phyloP scores from a whole-genome alignment of 1,284 basidiomycete species.

The Amylostereum chailletii region DNA sequence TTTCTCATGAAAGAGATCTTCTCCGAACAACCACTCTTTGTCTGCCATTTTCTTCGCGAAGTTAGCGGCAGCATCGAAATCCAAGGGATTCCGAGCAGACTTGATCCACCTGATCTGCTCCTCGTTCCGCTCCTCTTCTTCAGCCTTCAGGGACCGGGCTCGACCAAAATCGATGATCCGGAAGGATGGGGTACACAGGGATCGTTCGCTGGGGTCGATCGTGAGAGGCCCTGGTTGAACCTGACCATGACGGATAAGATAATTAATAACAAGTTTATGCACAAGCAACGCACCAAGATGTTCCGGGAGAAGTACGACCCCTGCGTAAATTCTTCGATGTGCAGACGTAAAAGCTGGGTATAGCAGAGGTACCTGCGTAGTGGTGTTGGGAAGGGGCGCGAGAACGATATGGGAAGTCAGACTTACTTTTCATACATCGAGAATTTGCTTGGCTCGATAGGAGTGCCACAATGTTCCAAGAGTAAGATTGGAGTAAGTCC shows the following conservation, averaged over 20 bases:
- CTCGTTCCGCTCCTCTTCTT: not conserved
- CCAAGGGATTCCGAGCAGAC: not conserved
- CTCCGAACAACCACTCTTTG: too few relatives aligned
- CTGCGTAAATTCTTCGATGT: constrained; percentile 30
- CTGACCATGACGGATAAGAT: too few relatives aligned
- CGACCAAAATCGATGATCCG: constrained; percentile 47
- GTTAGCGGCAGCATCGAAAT: not conserved
- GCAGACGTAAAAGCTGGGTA: constrained; percentile 34
- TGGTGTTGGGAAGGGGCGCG: not conserved
- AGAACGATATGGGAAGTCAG: not conserved
- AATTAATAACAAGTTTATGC: too few relatives aligned
- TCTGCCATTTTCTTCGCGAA: constrained; percentile 3
- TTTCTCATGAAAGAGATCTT: too few relatives aligned
- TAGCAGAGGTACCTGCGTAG: constrained; percentile 29
- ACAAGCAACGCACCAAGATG: constrained; percentile 22
- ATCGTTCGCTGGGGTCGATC: constrained; percentile 18
- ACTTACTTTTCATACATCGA: constrained; percentile 26
- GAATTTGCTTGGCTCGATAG: constrained; percentile 22
- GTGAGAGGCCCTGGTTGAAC: constrained; percentile 34
- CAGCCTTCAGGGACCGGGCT: constrained; percentile 3
- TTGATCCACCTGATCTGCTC: not conserved
- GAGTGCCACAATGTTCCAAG: constrained; percentile 39
- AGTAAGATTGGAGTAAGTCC: constrained; percentile 36
- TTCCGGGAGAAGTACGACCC: constrained; percentile 35
- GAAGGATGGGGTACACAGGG: constrained; percentile 27